Base-by-base conservation (phyloP, 768 basidiomycete species). In the Polyporus arcularius region DNA sequence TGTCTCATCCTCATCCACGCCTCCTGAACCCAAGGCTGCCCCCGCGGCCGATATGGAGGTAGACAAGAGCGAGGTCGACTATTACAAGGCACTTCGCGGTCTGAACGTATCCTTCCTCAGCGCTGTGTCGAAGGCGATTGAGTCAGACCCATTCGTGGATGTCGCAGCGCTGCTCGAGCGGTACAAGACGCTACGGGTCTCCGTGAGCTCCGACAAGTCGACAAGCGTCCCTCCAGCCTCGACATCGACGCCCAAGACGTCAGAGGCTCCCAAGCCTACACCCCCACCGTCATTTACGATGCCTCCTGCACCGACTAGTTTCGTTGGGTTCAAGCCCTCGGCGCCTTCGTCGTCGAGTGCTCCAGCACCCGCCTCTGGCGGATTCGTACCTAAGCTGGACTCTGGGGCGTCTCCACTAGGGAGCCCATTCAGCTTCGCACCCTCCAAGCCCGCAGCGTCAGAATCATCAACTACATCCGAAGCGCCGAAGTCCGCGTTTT, bases 71-170 rank as follows among this genome's bases (percentile, higher is more conserved):
- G 78, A 80, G 39, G 65, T 84, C 15, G 82, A 83, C 54, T 90
- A 87, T 69, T 90, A 85, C 74, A 82, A 76, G 42, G 82, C 85
- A 28, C 80, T 92, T n/a, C 85, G 90, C 39, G 90, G 89, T 14
- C 79, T 92, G 43, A 92, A 92, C 67, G 73, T 81, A 38, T 89
- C 88, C 2, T 76, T 92, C 61, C 70, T 88, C 26, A 75, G 80
- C n/a, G 79, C 82, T 14, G 70, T 90, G 55, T 77, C 82, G 32
- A 80, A 82, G 60, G 81, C 83, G 21, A 76, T 89, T 21, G 83
- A 88, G 51, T 75, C 80, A 15, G 89, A 92, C 72, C 87, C 90
- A 2, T 92, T 91, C 70, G 70, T 74, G n/a, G 87, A 92, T 62
- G 69, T 90, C 11, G 73, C 80, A n/a, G 70, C 75, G 32, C 59